Percentiles rank a stretch among this genome's conserved stretches.
phyloP scores from a whole-genome alignment of 1,284 basidiomycete species.

The Ganoderma resinaceum region DNA sequence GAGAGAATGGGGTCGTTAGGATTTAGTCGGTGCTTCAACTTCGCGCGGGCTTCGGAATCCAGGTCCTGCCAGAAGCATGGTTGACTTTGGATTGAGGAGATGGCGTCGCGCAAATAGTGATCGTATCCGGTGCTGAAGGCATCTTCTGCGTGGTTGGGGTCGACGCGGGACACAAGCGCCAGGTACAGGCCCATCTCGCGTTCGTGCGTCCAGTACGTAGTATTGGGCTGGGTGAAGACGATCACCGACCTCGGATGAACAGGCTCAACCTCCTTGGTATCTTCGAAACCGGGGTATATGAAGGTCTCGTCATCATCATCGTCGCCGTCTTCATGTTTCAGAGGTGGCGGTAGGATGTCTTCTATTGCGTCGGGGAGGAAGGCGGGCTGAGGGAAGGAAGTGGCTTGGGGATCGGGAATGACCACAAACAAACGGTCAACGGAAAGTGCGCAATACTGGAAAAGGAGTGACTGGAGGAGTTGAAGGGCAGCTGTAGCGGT shows the following conservation, averaged over 20 bases:
- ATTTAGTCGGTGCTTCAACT: conserved; percentile 76
- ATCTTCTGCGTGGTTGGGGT: conserved; percentile 75
- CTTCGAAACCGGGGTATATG: conserved; percentile 63
- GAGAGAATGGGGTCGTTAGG: conserved; percentile 82
- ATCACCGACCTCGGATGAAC: conserved; percentile 28
- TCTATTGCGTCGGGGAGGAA: conserved; percentile 39
- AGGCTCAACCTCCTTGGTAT: conserved; percentile 33
- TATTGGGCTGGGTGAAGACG: conserved; percentile 66
- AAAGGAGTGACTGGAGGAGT: conserved; percentile 78
- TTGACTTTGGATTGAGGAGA: conserved; percentile 72
- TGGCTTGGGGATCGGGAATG: conserved; percentile 73
- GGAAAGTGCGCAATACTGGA: conserved; percentile 72
- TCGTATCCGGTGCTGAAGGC: conserved; percentile 88
- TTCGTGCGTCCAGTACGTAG: conserved; percentile 79
- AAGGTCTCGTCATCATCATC: conserved; percentile 69
- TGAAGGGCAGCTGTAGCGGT: conserved; percentile 81
- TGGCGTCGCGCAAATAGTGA: conserved; percentile 84
- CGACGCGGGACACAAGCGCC: conserved; percentile 79
- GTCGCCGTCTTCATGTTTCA: conserved; percentile 37
- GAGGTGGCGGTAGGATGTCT: conserved; percentile 15
- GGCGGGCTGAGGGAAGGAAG: conserved; percentile 73
- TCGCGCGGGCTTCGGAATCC: conserved; percentile 48
- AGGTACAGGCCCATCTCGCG: conserved; percentile 86
- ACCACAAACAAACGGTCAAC: conserved; percentile 73
- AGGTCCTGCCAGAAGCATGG: conserved; percentile 57